Base-by-base conservation (phyloP, 108 stramenopile species). In the Nitzschia putrida region DNA sequence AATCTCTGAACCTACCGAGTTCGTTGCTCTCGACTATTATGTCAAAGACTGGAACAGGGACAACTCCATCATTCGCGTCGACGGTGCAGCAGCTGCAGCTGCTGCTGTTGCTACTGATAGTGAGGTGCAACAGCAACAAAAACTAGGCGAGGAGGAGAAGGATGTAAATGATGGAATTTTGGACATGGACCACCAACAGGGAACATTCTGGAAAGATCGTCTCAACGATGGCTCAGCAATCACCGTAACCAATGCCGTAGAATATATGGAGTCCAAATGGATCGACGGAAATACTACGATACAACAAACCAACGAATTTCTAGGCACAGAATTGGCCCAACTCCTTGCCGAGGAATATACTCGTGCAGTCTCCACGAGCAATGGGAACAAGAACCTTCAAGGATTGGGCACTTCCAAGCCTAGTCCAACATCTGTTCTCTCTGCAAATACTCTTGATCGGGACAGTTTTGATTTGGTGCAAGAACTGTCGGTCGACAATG, bases 181-280 rank as follows among this genome's bases (percentile, higher is more conserved):
- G 2, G 57, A 49, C 8, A 51, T 37, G 8, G 44, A 57, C 24
- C 29, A 44, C 16, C 14, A 74, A 44, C 53, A 20, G 18, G 54
- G 41, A 29, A 21, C 7, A 52, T 73, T 64, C 65, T 87, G 68
- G 71, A 85, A 85, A 43, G 70, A 59, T 44, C 73, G 91, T 4
- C 70, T 92, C 59, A 92, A 92, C 68, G 88, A 92, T 76, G 91
- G 91, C 16, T 80, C 84, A 0, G 81, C 81, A 37, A 50, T 92
- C 44, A 57, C 78, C 3, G 13, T 89, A 0, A 52, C 70, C 45
- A 68, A 89, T 18, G 88, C 88, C 8, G 80, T 89, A 4, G 73
- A 82, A 14, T 18, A 74, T 14, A 69, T 66, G 51, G 91, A 77
- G 8, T 12, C 64, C 0, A 89, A 88, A 53, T 92, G 91, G 91